phyloP scores from a whole-genome alignment of 176 grass and related monocot species.

The Rhynchospora pubera region DNA sequence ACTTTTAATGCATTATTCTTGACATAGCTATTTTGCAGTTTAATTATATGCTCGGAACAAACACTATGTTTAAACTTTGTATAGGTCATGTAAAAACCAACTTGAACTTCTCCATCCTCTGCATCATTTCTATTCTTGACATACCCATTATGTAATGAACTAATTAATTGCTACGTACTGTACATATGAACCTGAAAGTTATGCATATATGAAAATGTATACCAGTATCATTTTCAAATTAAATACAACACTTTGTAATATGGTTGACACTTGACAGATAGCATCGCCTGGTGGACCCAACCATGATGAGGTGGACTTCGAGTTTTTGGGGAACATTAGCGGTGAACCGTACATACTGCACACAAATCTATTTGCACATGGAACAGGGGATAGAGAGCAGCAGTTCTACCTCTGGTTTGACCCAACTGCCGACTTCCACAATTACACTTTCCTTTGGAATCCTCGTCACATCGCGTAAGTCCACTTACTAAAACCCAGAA shows the following conservation, averaged over 20 bases:
- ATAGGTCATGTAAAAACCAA: background rate
- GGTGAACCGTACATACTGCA: slow-evolving; percentile 54
- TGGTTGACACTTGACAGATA: slow-evolving; percentile 12
- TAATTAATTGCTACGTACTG: no score
- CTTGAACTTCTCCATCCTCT: background rate
- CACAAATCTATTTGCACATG: slow-evolving; percentile 58
- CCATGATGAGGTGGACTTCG: slow-evolving; percentile 61
- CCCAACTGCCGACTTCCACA: slow-evolving; percentile 60
- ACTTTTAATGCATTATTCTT: background rate
- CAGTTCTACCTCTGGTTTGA: slow-evolving; percentile 67
- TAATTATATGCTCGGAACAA: background rate
- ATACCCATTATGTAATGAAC: no score
- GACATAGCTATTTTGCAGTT: background rate
- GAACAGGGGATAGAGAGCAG: slow-evolving; percentile 42
- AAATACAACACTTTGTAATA: background rate
- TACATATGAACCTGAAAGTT: no score
- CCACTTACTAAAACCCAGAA: background rate
- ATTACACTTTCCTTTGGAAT: slow-evolving; percentile 58
- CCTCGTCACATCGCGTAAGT: slow-evolving; percentile 44
- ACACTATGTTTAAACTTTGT: background rate
- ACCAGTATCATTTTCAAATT: no score
- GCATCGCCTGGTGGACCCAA: slow-evolving; percentile 20
- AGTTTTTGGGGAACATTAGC: slow-evolving; percentile 51
- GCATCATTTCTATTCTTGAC: no score
- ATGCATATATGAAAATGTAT: no score